phyloP scores from a whole-genome alignment of 176 grass and related monocot species.

The Elymus sibiricus region DNA sequence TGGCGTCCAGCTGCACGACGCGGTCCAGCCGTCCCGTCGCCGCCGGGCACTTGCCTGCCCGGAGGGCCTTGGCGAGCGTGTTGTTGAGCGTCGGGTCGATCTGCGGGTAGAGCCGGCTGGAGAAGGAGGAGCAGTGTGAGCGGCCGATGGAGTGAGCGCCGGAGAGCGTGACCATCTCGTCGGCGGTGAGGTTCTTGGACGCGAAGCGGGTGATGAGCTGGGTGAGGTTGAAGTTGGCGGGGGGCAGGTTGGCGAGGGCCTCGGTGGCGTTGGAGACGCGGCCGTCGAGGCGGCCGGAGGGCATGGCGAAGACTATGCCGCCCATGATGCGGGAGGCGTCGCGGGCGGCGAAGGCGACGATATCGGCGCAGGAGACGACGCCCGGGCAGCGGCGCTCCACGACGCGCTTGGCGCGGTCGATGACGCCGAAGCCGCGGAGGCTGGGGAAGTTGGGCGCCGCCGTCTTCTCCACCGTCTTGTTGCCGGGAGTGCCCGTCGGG shows the following conservation, averaged over 20 bases:
- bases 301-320: constrained; percentile 48
- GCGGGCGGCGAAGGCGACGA: constrained; percentile 58
- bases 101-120: constrained; percentile 37
- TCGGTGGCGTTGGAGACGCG: constrained; percentile 38
- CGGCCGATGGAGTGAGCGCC: constrained; percentile 66
- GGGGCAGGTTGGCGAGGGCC: constrained; percentile 33
- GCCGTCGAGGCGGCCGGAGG: constrained; percentile 59
- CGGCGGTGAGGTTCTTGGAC: constrained; percentile 47
- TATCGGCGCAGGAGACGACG: constrained; percentile 53
- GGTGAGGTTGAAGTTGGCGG: constrained; percentile 20
- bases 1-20: constrained; percentile 29
- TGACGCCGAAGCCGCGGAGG: constrained; percentile 49
- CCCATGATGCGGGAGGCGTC: constrained; percentile 50
- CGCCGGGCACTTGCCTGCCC: constrained; percentile 21
- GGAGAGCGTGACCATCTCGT: constrained; percentile 55
- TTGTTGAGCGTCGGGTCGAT: not conserved
- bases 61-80: not conserved
- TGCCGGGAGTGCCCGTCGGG: not conserved
- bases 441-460: constrained; percentile 29
- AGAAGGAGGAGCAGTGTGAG: constrained; percentile 59
- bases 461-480: constrained; percentile 43
- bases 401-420: constrained; percentile 47
- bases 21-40: not conserved
- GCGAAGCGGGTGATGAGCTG: constrained; percentile 40
- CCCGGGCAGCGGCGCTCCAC: constrained; percentile 45